phyloP scores from a whole-genome alignment of 179 eudicot genomes.

The Beta corolliflora region DNA sequence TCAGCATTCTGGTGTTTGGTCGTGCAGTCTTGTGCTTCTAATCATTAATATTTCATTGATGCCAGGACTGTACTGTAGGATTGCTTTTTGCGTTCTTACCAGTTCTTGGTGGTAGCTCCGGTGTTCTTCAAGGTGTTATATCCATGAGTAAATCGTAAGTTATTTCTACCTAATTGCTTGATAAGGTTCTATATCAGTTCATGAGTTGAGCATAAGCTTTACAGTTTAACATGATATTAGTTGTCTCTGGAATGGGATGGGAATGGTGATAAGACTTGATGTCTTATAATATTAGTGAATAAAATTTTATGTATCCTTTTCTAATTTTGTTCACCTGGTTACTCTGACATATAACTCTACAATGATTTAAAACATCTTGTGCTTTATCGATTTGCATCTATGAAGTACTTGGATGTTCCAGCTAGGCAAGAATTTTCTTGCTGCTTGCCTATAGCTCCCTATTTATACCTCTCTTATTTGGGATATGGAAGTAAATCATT shows the following conservation, averaged over 20 bases:
- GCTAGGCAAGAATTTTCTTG: not conserved
- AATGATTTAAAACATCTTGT: not conserved
- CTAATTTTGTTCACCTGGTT: not conserved
- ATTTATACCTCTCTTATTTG: not conserved
- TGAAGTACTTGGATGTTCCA: not conserved
- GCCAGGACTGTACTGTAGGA: slow-evolving; percentile 91
- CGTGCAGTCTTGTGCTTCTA: slow-evolving; percentile 20
- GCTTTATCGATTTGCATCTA: not conserved
- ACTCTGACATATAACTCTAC: not conserved
- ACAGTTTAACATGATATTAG: not conserved
- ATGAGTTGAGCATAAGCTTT: slow-evolving; percentile 2
- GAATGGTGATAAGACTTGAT: not conserved
- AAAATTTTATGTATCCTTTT: not conserved
- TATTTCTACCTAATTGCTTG: not conserved
- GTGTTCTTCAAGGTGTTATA: slow-evolving; percentile 71
- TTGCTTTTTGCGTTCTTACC: slow-evolving; percentile 90
- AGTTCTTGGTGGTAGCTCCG: slow-evolving; percentile 85
- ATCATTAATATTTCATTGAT: slow-evolving; percentile 3
- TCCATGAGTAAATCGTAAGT: slow-evolving; percentile 92
- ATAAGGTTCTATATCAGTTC: not conserved
- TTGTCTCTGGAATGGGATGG: not conserved
- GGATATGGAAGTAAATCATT: not conserved
- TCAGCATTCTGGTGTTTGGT: not conserved
- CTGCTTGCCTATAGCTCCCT: not conserved
- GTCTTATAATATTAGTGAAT: not conserved